Base-by-base conservation (phyloP, 2,329 filamentous ascomycete genomes). In the Periconia macrospinosa region DNA sequence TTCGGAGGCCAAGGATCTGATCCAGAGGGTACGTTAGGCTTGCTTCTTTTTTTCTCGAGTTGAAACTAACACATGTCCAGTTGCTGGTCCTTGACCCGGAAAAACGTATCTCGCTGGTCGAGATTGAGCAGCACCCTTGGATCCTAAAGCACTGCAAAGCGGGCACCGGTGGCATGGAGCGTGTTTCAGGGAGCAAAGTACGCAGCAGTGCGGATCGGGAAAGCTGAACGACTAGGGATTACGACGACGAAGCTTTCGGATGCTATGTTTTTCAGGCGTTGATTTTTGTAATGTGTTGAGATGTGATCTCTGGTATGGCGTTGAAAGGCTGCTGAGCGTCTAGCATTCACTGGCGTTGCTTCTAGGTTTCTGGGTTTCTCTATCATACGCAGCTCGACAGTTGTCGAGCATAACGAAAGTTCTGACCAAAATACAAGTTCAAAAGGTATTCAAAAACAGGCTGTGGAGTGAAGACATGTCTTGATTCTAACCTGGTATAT, bases 81-180 rank as follows among this genome's bases (percentile, higher is more conserved):
- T 51, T 74, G 90, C 84, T 99, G 42, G 91, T 97, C 18, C 83
- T 97, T 52, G 92, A 97, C 69, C 94, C 94, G 0, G 91, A 96
- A 68, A 96, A 96, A 81, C 83, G 94, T 60, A 90, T 99, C 64
- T 85, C 92, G 3, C 84, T 99, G 11, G 92, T 96, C 15, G 88
- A 96, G 54, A 89, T 97, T 37, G 88, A 93, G 74, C 82, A 83
- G 49, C 94, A 97, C 73, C 93, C 94, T 17, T 99, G 94, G 94
- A 96, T 99, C 67, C 74, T 97, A 63, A 97, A 97, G 81, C 91
- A 97, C 75, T 97, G 93, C 73, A 82, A 88, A 42, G 63, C 61
- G 42, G 68, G 71, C 53, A 60, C 70, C 45, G 59, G 73, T 37
- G 72, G 70, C 7, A 71, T 66, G 45, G 58, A 72, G 3, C 69